Evolutionary conservation across 768 basidiomycete species (phyloP).

Genomic region (Sporobolomyces pararoseus): DNA sequence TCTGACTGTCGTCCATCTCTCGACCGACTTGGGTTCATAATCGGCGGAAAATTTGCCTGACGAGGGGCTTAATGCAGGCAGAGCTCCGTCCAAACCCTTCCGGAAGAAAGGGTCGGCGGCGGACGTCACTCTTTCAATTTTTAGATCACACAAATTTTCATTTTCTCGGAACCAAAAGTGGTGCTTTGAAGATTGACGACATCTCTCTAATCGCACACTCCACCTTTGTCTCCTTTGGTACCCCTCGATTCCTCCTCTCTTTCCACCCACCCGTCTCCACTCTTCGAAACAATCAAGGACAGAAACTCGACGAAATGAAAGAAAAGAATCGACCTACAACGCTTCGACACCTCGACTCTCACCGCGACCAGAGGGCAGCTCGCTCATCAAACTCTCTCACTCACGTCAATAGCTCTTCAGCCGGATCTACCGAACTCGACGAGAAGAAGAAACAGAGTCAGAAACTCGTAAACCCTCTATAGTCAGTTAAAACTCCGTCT

Average conservation of each 20-base stretch:
- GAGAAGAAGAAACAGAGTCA: background rate
- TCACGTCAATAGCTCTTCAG: conserved; percentile 4
- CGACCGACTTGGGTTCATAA: too few relatives aligned
- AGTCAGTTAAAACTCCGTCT: background rate
- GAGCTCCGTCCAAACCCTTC: too few relatives aligned
- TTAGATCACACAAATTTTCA: background rate
- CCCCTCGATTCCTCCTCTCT: background rate
- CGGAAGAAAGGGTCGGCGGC: too few relatives aligned
- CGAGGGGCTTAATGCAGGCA: background rate
- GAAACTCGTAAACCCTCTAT: conserved; percentile 17
- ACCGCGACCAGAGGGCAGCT: background rate
- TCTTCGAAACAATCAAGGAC: background rate
- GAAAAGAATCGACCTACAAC: background rate
- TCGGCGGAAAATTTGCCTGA: too few relatives aligned
- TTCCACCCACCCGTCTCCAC: background rate
- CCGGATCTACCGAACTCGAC: background rate
- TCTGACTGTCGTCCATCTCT: too few relatives aligned
- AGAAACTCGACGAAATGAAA: background rate
- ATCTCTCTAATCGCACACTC: too few relatives aligned
- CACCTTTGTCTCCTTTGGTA: too few relatives aligned
- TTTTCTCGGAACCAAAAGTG: background rate
- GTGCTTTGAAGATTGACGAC: too few relatives aligned
- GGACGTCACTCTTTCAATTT: background rate
- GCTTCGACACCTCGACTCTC: conserved; percentile 9
- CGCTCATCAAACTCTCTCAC: conserved; percentile 7